Conservation (phyloP, 768 basidiomycete genomes). For the Russula sp. region DNA sequence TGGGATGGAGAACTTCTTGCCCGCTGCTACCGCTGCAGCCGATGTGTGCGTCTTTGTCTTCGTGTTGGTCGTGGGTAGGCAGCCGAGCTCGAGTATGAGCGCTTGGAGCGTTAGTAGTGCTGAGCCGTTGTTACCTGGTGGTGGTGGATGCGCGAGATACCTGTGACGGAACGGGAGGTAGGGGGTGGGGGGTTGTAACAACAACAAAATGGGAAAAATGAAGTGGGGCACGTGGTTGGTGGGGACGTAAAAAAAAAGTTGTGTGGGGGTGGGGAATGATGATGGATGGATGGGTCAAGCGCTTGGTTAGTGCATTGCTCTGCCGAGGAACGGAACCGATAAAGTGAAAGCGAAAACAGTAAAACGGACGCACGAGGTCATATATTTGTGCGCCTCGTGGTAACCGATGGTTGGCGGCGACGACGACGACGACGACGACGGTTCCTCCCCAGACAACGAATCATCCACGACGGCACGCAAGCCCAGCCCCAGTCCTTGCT, state of each 20-base stretch:
- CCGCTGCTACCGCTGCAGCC: slow-evolving; percentile 26
- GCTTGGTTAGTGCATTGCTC: neutral
- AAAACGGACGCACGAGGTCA: slow-evolving; percentile 46
- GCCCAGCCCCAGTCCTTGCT: slow-evolving; percentile 26
- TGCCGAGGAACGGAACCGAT: neutral
- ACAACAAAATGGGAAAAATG: slow-evolving; percentile 4
- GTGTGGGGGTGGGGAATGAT: too few species aligned
- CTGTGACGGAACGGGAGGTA: slow-evolving; percentile 27
- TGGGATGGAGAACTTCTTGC: slow-evolving; percentile 32
- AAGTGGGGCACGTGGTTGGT: neutral
- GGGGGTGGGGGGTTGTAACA: too few species aligned
- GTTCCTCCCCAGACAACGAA: slow-evolving; percentile 33
- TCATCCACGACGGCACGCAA: slow-evolving; percentile 45
- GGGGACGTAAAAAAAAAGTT: too few species aligned
- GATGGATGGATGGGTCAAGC: neutral
- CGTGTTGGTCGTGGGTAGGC: neutral
- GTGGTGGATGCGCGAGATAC: slow-evolving; percentile 44
- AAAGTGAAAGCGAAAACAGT: neutral
- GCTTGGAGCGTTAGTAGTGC: slow-evolving; percentile 62
- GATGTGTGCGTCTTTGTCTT: too few species aligned
- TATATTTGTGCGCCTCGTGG: slow-evolving; percentile 52
- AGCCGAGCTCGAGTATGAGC: slow-evolving; percentile 69
- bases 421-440: slow-evolving; percentile 10
- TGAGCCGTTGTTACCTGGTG: slow-evolving; percentile 35
- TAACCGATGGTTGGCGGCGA: slow-evolving; percentile 30